Evolutionary conservation across 257 asterid species (phyloP), one percentile per base, ranked within the genome.

Genomic region (Nicotiana attenuata): DNA sequence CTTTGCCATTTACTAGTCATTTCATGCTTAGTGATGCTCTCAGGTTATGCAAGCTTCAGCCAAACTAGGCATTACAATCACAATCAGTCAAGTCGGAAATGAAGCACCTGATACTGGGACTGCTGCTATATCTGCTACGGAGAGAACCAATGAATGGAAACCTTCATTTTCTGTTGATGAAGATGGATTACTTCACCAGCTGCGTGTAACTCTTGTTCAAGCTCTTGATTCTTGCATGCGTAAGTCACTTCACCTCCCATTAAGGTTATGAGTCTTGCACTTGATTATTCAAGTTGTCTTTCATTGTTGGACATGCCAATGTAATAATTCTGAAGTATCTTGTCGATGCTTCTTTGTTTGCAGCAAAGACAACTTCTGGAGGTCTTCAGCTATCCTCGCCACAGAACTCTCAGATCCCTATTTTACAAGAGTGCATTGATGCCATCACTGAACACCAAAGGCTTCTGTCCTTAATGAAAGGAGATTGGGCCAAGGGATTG

Each of bases 401-500:
- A 84, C 89, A 89, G 20, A 90, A 87, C 13, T 81, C 91, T 10
- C 38, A 88, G 66, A 81, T 92, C 80, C 92, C 93, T 85, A 76
- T 86, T 83, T 76, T 96, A 76, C 97, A 90, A 87, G 99, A 91
- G 91, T 89, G 93, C 81, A 83, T 94, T 61, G 97, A 96, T 88
- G 97, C 95, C 88, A 89, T 96, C 59, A 87, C 93, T 65, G 98
- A 96, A 85, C 98, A 96, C 80, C 99, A 94, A 91, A 92, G 96
- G 86, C 98, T 96, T 85, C 92, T 84, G 80, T 84, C 97, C 77
- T 86, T 94, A 88, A 90, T 92, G 92, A 96, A 92, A 89, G 99
- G 99, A 84, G 99, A 96, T 83, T 94, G 97, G 97, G 91, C 91
- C 73, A 94, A 96, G 90, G 99, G 98, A 81, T 83, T 96, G 88